Evolutionary conservation across 2,329 filamentous ascomycete species (phyloP).

Genomic region (Cytospora chrysosperma): DNA sequence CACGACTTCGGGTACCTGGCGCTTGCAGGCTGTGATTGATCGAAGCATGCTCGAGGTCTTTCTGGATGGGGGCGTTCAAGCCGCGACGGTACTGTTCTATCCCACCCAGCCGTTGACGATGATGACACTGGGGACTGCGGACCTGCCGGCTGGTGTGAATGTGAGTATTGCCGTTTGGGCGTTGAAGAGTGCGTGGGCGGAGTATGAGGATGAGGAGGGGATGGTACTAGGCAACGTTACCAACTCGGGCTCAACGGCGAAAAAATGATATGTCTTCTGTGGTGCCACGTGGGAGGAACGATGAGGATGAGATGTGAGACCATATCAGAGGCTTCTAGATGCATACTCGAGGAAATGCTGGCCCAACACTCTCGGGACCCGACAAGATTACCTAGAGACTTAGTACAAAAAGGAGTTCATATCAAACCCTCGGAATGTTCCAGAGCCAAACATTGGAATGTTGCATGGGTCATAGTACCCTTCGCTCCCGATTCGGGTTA

Average conservation of each 20-base stretch:
- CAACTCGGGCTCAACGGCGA: not conserved
- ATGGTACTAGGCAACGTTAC: slow-evolving; percentile 31
- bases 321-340: not conserved
- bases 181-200: slow-evolving; percentile 39
- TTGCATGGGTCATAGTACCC: not conserved
- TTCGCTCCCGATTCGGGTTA: not conserved
- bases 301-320: not conserved
- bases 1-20: slow-evolving; percentile 24
- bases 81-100: slow-evolving; percentile 52
- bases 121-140: slow-evolving; percentile 36
- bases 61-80: slow-evolving; percentile 49
- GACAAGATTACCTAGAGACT: not conserved
- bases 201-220: slow-evolving; percentile 29
- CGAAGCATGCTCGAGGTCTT: slow-evolving; percentile 56
- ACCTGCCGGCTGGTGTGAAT: slow-evolving; percentile 36
- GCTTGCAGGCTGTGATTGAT: slow-evolving; percentile 51
- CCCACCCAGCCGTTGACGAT: slow-evolving; percentile 42
- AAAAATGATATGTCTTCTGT: slow-evolving; percentile 24
- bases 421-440: not conserved
- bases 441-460: not conserved
- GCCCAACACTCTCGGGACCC: not conserved
- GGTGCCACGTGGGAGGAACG: not conserved
- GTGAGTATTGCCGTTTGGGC: slow-evolving; percentile 39
- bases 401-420: not conserved
- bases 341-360: not conserved